Percentiles rank a stretch among this genome's conserved stretches.
phyloP scores from a whole-genome alignment of 2,329 filamentous ascomycete species.

The Hypoxylon sp. region DNA sequence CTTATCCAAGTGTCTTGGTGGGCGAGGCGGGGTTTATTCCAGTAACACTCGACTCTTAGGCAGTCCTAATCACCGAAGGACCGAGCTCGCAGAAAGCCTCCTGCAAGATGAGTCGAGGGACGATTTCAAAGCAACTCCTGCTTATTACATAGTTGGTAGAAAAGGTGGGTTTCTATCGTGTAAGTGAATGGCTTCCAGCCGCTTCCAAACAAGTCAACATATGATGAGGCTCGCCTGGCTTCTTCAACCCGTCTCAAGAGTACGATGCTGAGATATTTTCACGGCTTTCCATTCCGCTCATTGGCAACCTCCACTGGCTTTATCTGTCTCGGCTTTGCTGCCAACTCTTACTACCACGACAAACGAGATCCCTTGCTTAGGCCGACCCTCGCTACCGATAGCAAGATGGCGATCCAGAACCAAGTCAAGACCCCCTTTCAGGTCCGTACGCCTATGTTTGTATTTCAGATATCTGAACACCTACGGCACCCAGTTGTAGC shows the following conservation, averaged over 20 bases:
- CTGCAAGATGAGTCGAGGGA: constrained; percentile 15
- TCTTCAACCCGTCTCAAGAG: constrained; percentile 4
- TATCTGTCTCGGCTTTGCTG: constrained; percentile 37
- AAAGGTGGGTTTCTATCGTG: constrained; percentile 36
- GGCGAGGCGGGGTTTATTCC: too few relatives aligned
- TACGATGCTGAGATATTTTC: constrained; percentile 41
- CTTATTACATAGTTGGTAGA: constrained; percentile 35
- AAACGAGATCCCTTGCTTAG: constrained; percentile 21
- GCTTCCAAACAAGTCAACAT: constrained; percentile 16
- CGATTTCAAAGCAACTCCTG: constrained; percentile 51
- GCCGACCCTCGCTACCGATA: constrained; percentile 8
- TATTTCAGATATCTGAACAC: neutral
- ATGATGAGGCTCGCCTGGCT: constrained; percentile 19
- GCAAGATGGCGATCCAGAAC: constrained; percentile 43
- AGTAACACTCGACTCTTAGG: constrained; percentile 12
- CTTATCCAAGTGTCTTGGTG: too few relatives aligned
- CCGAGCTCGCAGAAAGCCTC: constrained; percentile 28
- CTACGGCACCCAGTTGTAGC: neutral
- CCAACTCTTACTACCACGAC: constrained; percentile 40
- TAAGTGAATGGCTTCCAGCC: constrained; percentile 38
- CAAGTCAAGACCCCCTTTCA: constrained; percentile 48
- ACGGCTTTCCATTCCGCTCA: constrained; percentile 37
- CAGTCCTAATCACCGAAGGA: constrained; percentile 31
- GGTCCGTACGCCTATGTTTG: constrained; percentile 39
- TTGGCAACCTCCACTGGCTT: constrained; percentile 36